These are phyloP conservation scores for Coelastrella sp. DNA, from an alignment of 139 green algal species.

Conservation along the genomic window DNA sequence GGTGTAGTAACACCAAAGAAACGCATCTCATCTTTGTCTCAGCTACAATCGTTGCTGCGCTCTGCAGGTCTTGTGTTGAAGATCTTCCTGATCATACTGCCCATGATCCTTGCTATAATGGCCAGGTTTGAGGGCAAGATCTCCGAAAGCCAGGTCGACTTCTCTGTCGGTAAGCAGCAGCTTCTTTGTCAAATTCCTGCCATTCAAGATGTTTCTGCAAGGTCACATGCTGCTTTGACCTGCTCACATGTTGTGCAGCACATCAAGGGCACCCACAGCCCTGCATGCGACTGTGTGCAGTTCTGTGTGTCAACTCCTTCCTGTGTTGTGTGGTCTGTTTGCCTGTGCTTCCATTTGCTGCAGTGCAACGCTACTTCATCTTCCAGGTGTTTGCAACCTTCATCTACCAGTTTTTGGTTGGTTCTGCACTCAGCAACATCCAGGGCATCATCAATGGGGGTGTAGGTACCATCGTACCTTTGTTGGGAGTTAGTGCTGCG, in stretches of 20 bases:
- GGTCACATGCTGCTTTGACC: no score
- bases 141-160: slow-evolving; percentile 64
- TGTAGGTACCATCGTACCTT: slow-evolving; percentile 47
- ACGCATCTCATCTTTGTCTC: no score
- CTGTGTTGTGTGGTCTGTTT: background rate
- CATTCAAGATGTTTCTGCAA: background rate
- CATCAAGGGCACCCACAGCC: no score
- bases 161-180: slow-evolving; percentile 59
- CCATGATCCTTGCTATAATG: slow-evolving; percentile 70
- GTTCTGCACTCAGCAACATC: slow-evolving; percentile 55
- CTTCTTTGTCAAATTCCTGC: no score
- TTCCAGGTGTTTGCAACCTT: slow-evolving; percentile 83
- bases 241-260: no score
- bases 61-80: slow-evolving; percentile 67
- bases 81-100: slow-evolving; percentile 81
- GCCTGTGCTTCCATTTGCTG: background rate
- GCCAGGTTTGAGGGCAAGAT: slow-evolving; percentile 65
- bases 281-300: no score
- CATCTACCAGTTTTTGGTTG: slow-evolving; percentile 68
- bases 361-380: slow-evolving; percentile 43
- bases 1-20: no score
- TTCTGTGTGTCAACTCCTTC: background rate
- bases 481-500: slow-evolving; percentile 72
- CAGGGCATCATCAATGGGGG: slow-evolving; percentile 54
- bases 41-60: no score